Evolutionary conservation across 1,284 basidiomycete species (phyloP).

Genomic region (Trichosporon sp.): DNA sequence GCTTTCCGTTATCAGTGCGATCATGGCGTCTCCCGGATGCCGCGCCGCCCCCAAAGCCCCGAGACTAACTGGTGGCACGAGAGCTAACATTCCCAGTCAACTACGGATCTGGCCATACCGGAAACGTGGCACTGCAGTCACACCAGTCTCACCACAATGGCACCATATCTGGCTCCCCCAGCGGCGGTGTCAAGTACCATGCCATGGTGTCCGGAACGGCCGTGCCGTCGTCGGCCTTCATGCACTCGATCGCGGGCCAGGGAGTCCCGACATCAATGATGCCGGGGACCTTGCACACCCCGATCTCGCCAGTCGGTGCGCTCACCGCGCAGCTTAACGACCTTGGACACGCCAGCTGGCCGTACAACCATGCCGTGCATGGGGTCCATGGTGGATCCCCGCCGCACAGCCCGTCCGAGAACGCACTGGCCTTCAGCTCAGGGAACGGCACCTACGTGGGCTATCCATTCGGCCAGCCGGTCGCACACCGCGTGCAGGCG

Average conservation of each 20-base stretch:
- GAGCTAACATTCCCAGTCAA: background rate
- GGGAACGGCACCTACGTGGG: background rate
- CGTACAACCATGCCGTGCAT: background rate
- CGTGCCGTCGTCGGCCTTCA: background rate
- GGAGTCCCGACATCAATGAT: background rate
- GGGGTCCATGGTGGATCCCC: background rate
- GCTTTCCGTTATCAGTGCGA: background rate
- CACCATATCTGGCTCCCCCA: background rate
- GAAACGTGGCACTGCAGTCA: background rate
- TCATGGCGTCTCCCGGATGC: background rate
- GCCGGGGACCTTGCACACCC: background rate
- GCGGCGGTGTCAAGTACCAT: background rate
- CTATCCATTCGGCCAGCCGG: slow-evolving; percentile 2
- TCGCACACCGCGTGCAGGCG: background rate
- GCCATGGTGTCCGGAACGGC: background rate
- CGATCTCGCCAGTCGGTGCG: slow-evolving; percentile 1
- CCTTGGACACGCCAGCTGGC: slow-evolving; percentile 7
- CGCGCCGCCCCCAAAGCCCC: background rate
- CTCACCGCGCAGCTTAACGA: slow-evolving; percentile 13
- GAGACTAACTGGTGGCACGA: background rate
- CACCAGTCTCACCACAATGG: slow-evolving; percentile 9
- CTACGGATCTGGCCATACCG: slow-evolving; percentile 9
- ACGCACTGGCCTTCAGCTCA: slow-evolving; percentile 8
- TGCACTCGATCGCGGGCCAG: slow-evolving; percentile 4
- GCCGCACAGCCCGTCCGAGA: background rate